phyloP scores from a whole-genome alignment of 805 yeast species.

The Kregervanrija fluxuum region DNA sequence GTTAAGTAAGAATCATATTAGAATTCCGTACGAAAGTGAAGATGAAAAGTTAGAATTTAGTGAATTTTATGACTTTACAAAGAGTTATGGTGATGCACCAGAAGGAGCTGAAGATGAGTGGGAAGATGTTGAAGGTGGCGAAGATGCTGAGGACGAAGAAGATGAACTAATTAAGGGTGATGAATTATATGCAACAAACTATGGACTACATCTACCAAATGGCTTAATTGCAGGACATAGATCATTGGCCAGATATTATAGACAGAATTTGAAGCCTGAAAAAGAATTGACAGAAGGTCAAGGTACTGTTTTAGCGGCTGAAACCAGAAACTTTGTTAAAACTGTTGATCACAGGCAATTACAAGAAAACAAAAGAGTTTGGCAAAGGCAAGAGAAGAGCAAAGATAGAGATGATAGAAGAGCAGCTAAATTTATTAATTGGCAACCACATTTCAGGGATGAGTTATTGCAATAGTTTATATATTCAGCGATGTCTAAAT shows the following conservation, averaged over 20 bases:
- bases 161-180: conserved; percentile 29
- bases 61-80: conserved; percentile 76
- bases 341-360: conserved; percentile 33
- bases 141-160: conserved; percentile 28
- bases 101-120: conserved; percentile 29
- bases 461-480: conserved; percentile 40
- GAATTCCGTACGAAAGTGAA: conserved; percentile 78
- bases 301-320: conserved; percentile 71
- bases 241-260: conserved; percentile 59
- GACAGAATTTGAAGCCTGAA: conserved; percentile 53
- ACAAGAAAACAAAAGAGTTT: conserved; percentile 45
- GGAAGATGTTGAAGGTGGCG: conserved; percentile 27
- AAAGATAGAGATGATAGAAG: conserved; percentile 44
- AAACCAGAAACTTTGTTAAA: conserved; percentile 48
- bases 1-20: conserved; percentile 78
- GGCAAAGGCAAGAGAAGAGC: conserved; percentile 48
- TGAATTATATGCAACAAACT: conserved; percentile 34
- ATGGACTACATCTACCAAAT: conserved; percentile 64
- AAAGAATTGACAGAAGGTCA: conserved; percentile 52
- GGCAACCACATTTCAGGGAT: conserved; percentile 82
- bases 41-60: conserved; percentile 72
- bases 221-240: conserved; percentile 83
- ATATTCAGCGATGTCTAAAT: background rate
- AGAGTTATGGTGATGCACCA: conserved; percentile 41
- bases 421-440: conserved; percentile 66